These are phyloP conservation scores for Xylaria cubensis DNA, from an alignment of 495 filamentous ascomycete genomes.

Conservation along the genomic window DNA sequence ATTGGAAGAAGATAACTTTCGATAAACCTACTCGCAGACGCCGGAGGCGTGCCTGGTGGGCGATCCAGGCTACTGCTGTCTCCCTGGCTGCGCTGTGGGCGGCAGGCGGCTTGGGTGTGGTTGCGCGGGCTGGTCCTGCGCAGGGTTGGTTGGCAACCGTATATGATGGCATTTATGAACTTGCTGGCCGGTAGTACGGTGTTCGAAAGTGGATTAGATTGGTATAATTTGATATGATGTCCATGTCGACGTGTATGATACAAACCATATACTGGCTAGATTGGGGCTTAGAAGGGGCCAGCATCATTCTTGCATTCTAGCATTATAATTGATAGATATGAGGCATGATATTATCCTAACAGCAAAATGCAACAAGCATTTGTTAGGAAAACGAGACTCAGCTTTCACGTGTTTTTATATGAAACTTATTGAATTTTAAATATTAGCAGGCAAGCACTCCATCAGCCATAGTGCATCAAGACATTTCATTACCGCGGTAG, in stretches of 20 bases:
- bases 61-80: conserved; percentile 67
- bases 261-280: not conserved
- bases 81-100: conserved; percentile 72
- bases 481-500: not conserved
- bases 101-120: conserved; percentile 77
- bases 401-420: not conserved
- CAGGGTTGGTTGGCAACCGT: conserved; percentile 79
- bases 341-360: not conserved
- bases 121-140: conserved; percentile 73
- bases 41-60: conserved; percentile 68
- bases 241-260: not conserved
- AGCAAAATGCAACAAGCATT: not conserved
- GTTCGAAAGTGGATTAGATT: not conserved
- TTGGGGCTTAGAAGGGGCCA: not conserved
- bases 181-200: conserved; percentile 11
- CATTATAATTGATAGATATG: not conserved
- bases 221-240: not conserved
- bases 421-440: not conserved
- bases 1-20: conserved; percentile 52
- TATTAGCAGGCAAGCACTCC: not conserved
- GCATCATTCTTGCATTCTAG: not conserved
- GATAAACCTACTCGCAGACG: conserved; percentile 53
- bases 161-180: conserved; percentile 67
- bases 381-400: not conserved
- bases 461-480: not conserved